Evolutionary conservation across 208 protist species (phyloP).

Genomic region (Trichomonas gallinae): DNA sequence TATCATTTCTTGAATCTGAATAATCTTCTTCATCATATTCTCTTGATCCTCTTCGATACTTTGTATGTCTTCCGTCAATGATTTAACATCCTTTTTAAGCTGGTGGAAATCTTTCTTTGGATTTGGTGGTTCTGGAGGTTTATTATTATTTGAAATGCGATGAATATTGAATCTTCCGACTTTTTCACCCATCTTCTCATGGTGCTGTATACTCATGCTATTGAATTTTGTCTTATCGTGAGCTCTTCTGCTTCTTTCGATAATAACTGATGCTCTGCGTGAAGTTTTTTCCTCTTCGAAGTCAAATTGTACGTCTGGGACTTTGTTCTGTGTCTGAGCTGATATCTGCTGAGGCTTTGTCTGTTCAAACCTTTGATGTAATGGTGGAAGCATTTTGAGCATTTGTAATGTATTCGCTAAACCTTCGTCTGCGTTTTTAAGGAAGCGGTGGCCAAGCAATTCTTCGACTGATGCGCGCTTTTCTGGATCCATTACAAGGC

Average conservation of each 20-base stretch:
- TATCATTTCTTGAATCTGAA: neutral
- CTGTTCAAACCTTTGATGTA: neutral
- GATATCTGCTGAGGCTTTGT: neutral
- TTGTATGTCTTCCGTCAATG: neutral
- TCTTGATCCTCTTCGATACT: neutral
- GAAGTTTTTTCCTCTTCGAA: neutral
- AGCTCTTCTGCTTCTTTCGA: neutral
- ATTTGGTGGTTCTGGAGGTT: neutral
- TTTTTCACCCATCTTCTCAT: neutral
- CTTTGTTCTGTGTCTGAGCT: neutral
- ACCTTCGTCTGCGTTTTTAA: constrained; percentile 21
- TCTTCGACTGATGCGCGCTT: constrained; percentile 30
- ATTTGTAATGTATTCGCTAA: neutral
- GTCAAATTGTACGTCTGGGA: neutral
- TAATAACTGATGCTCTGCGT: neutral
- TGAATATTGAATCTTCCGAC: neutral
- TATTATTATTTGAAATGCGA: neutral
- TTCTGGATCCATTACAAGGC: constrained; percentile 39
- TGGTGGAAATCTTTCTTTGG: neutral
- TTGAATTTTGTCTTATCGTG: neutral
- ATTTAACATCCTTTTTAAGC: neutral
- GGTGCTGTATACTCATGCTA: neutral
- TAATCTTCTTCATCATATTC: neutral
- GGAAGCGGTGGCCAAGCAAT: constrained; percentile 33
- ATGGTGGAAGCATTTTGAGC: neutral